Evolutionary conservation across 2,329 filamentous ascomycete species (phyloP), one percentile per base, ranked within the genome.

Genomic region (Trichothecium sympodiale): DNA sequence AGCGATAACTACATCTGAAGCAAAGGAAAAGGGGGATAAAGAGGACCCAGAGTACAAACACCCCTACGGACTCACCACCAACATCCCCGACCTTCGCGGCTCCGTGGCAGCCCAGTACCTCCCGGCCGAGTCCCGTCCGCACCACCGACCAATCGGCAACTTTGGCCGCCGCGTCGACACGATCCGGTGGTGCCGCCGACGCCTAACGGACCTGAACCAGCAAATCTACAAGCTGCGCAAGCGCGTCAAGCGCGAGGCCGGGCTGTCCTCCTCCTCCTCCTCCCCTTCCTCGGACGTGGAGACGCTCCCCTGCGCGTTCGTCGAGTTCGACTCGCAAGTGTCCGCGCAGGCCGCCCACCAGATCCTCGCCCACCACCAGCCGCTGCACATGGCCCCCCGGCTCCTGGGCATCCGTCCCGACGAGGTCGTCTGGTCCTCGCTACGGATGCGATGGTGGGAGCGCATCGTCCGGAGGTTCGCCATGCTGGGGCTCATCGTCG

Each of bases 81-180:
- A 46, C 10, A 45, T 65, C 0, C 57, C 60, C 12, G 61, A 65
- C 23, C 54, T 64, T 4, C 55, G 61, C 31, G 62, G 62, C 18
- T 64, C 62, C 38, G 63, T 85, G 27, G 83, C 84, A 10, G 75
- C 78, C 12, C 80, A 78, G 44, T 94, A 83, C 78, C 64, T 94
- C 28, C 69, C 77, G 13, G 62, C 67, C 8, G 80, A 84, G 56
- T 71, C 86, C 47, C 74, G 87, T 30, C 87, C 87, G 2, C 78
- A 80, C 2, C 87, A 94, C 53, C 53, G 67, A 1, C 62, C 71
- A 5, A 56, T 91, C 16, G 74, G 72, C 13, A 67, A 83, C 32
- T 72, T 88, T 45, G 83, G 87, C 46, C 80, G 86, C 53, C 91
- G 94, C 56, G 88, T 95, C 13, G 91, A 98, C 60, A 91, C 87